A percentile compares a stretch with the other conserved stretches of the same genome.
Conservation (phyloP, 768 basidiomycete species). For the Podaxis carcinomalis region DNA sequence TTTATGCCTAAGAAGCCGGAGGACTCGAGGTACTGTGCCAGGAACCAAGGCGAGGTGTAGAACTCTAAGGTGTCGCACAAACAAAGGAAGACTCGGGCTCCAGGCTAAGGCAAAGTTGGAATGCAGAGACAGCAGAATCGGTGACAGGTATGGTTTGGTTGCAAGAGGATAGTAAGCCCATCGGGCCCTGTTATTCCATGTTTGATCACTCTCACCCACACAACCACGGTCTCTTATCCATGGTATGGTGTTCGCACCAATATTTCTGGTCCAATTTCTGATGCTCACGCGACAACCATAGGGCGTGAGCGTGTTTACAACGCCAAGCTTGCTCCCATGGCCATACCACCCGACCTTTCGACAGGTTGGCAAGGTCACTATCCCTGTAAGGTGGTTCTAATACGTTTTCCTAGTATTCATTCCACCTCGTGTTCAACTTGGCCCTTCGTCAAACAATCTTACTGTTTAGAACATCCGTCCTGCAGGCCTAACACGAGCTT, state of each 20-base stretch:
- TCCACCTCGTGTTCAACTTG: too few relatives aligned
- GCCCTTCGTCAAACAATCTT: too few relatives aligned
- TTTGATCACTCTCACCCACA: not conserved
- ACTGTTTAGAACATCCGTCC: too few relatives aligned
- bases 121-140: not conserved
- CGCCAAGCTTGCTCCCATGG: too few relatives aligned
- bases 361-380: too few relatives aligned
- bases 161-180: not conserved
- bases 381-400: too few relatives aligned
- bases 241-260: not conserved
- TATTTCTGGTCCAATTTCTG: not conserved
- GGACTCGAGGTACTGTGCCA: not conserved
- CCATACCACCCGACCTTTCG: too few relatives aligned
- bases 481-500: too few relatives aligned
- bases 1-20: not conserved
- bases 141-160: not conserved
- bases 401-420: too few relatives aligned
- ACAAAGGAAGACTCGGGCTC: not conserved
- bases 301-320: too few relatives aligned
- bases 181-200: not conserved
- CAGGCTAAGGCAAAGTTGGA: not conserved
- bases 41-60: not conserved
- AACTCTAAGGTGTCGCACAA: not conserved
- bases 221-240: not conserved
- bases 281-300: not conserved